Conservation (phyloP, 768 basidiomycete species). For the Amanita rubescens region DNA sequence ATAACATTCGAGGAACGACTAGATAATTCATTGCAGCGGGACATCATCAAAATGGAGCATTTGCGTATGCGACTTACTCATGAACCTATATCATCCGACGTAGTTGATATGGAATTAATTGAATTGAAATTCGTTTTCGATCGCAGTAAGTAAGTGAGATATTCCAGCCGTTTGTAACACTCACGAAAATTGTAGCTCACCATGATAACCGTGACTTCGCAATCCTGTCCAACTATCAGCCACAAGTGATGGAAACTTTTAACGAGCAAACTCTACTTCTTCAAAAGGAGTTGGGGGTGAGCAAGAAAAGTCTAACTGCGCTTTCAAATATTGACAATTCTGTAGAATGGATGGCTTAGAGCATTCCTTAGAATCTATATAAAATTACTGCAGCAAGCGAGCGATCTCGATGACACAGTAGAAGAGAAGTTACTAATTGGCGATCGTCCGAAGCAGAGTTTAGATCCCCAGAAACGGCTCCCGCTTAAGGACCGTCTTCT, state of each 20-base stretch:
- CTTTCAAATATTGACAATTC: background rate
- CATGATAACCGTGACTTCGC: conserved; percentile 84
- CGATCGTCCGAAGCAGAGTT: conserved; percentile 64
- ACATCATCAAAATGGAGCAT: conserved; percentile 76
- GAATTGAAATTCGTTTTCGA: conserved; percentile 81
- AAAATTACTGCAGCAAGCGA: conserved; percentile 66
- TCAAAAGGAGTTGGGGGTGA: conserved; percentile 53
- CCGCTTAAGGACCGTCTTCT: conserved; percentile 55
- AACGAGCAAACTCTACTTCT: conserved; percentile 66
- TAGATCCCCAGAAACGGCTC: conserved; percentile 39
- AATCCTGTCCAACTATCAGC: conserved; percentile 76
- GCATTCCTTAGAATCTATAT: conserved; percentile 74
- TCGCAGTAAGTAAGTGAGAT: conserved; percentile 39
- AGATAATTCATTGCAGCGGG: conserved; percentile 80
- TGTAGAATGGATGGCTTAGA: conserved; percentile 64
- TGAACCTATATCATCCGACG: conserved; percentile 60
- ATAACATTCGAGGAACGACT: conserved; percentile 72
- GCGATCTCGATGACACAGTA: conserved; percentile 72
- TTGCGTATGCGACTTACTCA: conserved; percentile 77
- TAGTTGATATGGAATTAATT: conserved; percentile 77
- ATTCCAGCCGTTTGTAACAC: conserved; percentile 1
- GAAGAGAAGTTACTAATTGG: conserved; percentile 79
- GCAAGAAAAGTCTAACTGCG: conserved; percentile 17
- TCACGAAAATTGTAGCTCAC: conserved; percentile 44
- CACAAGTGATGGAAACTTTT: conserved; percentile 40